Conservation (phyloP, 164 flowering plant genomes). For the Amborella trichopoda region DNA sequence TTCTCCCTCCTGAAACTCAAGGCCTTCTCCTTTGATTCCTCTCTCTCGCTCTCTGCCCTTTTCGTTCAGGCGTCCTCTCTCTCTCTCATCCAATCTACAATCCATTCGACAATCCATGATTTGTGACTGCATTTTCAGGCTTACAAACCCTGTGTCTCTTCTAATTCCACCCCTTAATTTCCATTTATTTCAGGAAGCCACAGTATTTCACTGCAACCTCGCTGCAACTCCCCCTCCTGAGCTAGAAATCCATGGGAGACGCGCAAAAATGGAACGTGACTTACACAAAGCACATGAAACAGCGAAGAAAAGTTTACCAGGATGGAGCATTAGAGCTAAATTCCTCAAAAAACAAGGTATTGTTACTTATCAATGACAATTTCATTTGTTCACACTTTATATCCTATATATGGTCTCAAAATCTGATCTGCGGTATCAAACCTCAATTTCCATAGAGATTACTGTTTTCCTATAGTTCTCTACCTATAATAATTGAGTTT, state of each 20-base stretch:
- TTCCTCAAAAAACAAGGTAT: conserved; percentile 39
- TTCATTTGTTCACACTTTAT: not conserved
- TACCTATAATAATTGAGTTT: not conserved
- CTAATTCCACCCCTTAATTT: no score
- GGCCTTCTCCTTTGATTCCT: no score
- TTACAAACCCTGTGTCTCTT: no score
- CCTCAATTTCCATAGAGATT: not conserved
- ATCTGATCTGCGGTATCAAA: not conserved
- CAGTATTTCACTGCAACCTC: no score
- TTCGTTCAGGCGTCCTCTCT: no score
- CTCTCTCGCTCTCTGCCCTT: no score
- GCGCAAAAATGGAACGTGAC: conserved; percentile 55
- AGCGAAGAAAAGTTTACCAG: conserved; percentile 81
- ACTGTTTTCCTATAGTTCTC: not conserved
- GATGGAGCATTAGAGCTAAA: conserved; percentile 54
- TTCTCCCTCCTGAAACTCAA: no score
- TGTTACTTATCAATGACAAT: not conserved
- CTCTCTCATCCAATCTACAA: no score
- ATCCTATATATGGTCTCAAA: not conserved
- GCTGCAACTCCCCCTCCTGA: no score
- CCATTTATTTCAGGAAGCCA: no score
- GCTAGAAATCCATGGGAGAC: conserved; percentile 13
- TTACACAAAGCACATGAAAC: conserved; percentile 81
- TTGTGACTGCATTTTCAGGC: no score
- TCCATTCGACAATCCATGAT: no score